Percentiles rank a stretch among this genome's conserved stretches.
These are phyloP conservation scores for Boletus tomentosulus DNA, from an alignment of 768 basidiomycete species.

Conservation along the genomic window DNA sequence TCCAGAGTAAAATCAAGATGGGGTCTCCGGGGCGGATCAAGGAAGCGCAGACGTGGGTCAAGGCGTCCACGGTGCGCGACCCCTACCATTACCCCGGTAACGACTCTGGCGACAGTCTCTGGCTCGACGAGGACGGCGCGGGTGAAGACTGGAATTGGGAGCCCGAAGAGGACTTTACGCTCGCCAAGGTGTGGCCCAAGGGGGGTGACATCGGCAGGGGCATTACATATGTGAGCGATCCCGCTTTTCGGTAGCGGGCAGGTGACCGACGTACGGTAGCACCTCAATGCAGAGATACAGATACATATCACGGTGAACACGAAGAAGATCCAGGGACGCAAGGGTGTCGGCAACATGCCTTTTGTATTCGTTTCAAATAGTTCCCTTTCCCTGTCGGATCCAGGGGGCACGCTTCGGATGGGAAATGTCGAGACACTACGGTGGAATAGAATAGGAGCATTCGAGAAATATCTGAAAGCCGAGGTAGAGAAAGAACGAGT, in stretches of 20 bases:
- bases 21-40: conserved; percentile 53
- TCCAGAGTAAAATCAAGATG: conserved; percentile 45
- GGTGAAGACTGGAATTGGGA: conserved; percentile 62
- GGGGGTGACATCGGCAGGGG: conserved; percentile 40
- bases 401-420: conserved; percentile 19
- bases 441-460: conserved; percentile 28
- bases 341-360: conserved; percentile 58
- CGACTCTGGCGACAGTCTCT: conserved; percentile 31
- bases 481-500: conserved; percentile 27
- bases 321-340: conserved; percentile 45
- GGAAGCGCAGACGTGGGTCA: conserved; percentile 42
- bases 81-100: conserved; percentile 44
- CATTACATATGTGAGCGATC: conserved; percentile 57
- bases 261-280: conserved; percentile 32
- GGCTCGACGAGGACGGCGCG: conserved; percentile 31
- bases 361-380: conserved; percentile 55
- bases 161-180: conserved; percentile 61
- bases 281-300: conserved; percentile 47
- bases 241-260: background rate
- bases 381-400: conserved; percentile 25
- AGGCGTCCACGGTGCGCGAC: conserved; percentile 50
- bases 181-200: conserved; percentile 56
- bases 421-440: conserved; percentile 24
- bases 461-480: conserved; percentile 24
- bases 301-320: conserved; percentile 65